Evolutionary conservation across 495 filamentous ascomycete species (phyloP).

Genomic region (Neurospora africana): DNA sequence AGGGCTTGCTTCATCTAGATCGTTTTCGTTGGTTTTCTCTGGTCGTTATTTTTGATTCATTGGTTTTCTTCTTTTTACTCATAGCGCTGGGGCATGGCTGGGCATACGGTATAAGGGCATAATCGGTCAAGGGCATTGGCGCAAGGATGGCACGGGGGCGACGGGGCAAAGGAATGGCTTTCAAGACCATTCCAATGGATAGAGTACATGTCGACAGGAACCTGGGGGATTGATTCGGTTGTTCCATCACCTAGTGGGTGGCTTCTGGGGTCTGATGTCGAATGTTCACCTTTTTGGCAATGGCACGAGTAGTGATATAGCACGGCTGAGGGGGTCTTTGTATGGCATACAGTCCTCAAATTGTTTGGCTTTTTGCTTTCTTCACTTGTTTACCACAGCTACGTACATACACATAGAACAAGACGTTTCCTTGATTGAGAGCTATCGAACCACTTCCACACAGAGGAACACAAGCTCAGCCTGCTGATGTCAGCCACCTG

Average conservation of each 20-base stretch:
- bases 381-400: not conserved
- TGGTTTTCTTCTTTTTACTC: not conserved
- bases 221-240: not conserved
- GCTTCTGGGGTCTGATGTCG: not conserved
- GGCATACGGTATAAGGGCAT: not conserved
- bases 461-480: fast-evolving
- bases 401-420: not conserved
- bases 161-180: not conserved
- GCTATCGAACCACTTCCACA: not conserved
- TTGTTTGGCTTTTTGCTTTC: not conserved
- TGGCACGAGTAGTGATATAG: not conserved
- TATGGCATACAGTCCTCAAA: not conserved
- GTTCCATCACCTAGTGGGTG: not conserved
- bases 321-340: too few relatives aligned
- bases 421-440: not conserved
- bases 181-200: not conserved
- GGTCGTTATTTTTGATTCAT: not conserved
- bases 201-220: not conserved
- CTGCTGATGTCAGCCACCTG: not conserved
- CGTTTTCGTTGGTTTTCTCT: not conserved
- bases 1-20: not conserved
- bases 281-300: not conserved
- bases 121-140: not conserved
- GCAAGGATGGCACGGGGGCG: not conserved
- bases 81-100: not conserved